Base-by-base conservation (phyloP, 2,329 filamentous ascomycete species). In the Cadophora malorum region DNA sequence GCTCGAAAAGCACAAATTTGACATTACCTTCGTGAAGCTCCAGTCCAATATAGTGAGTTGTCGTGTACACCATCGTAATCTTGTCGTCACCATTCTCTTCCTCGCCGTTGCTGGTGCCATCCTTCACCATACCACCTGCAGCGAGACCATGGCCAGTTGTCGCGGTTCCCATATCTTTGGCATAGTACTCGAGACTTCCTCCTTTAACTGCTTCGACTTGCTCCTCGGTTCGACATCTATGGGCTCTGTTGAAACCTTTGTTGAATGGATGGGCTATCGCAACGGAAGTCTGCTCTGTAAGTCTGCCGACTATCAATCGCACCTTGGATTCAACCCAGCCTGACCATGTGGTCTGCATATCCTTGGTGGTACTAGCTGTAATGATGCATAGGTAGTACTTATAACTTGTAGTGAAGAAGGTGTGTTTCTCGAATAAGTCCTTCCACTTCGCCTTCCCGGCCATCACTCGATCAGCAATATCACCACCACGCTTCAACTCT, bases 351-450 rank as follows among this genome's bases (percentile, higher is more conserved):
- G 93, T 90, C 76, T 97, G 92, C 0, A 91, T 89, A 74, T 97
- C 93, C 77, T 94, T 94, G 38, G 89, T 91, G 69, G 87, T 91
- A 78, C 93, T 94, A 1, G 93, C 90, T 19, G 93, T 89, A 60
- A 94, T 91, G 66, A 99, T 90, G 63, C 91, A 93, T 64, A 99
- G 88, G 78, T 98, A 99, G 79, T 98, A 97, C 79, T 96, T 97
- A 83, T 97, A 97, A 71, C 91, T 94, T 49, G 88, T 80, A 0
- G 94, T 97, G 81, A 99, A 99, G 80, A 99, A 99, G 0, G 90
- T 92, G 79, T 98, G 95, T 75, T 94, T 94, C 56, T 86, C 84
- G 78, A 99, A 98, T 0, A 99, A 83, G 69, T 95, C 92, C 74
- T 91, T 92, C 96, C 96, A 99, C 19, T 86, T 86, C 69, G 86